Evolutionary conservation across 2,329 filamentous ascomycete genomes (phyloP), one percentile per base, ranked within the genome.

Genomic region (Sporothrix pallida): DNA sequence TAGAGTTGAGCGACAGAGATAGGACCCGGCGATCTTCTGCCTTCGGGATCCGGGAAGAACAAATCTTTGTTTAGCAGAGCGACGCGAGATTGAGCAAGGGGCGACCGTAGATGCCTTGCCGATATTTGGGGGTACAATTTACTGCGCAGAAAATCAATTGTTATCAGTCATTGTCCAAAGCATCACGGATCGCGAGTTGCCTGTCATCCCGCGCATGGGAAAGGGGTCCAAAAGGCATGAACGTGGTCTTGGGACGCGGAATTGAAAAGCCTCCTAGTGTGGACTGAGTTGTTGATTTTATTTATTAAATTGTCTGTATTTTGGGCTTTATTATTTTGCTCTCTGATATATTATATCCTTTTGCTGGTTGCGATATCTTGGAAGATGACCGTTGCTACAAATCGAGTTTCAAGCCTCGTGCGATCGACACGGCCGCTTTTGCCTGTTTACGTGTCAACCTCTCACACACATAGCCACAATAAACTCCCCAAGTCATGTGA

Each of bases 391-490:
- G 31, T 20, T 63, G 56, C 23, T 26, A 20, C 65, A 54, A 17
- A 17, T 23, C 7, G 65, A 31, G 72, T 73, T 73, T 73, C 72
- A 73, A 23, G 72, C 26, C 44, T 31, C 13, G 72, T 73, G 42
- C 65, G 72, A 73, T 73, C 72, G 72, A 50, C 72, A n/a, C 12
- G 1, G 60, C 37, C 23, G 44, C 50, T 60, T 70, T 60, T 71
- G 52, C 37, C 69, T 69, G n/a, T 54, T 72, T 42, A 9, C 42
- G n/a, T 15, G 17, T 15, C 60, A 44, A 44, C 12, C 56, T 37
- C 26, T 37, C n/a, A 58, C 26, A 13, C 42, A 31, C 23, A 50
- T 13, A 62, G 20, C 20, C 42, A 12, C 42, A 26, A n/a, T 37
- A 37, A 37, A 37, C 31, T 37, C 31, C 31, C 31, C 31, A 54